Evolutionary conservation across 139 green algal genomes (phyloP).

Genomic region (Chlorella ohadii): DNA sequence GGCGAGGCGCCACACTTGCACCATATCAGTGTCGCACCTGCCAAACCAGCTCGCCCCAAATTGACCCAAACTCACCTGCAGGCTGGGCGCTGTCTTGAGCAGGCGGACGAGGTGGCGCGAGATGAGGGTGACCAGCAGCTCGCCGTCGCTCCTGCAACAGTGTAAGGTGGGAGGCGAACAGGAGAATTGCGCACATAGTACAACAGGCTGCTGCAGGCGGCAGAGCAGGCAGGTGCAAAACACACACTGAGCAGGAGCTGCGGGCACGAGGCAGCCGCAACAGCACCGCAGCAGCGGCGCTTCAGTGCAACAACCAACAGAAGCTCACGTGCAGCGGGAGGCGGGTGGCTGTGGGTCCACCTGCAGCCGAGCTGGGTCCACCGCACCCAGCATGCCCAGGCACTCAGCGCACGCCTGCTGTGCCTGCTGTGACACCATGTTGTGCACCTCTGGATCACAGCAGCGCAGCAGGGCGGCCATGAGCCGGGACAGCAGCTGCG

Average conservation of each 20-base stretch:
- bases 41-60: too few species aligned
- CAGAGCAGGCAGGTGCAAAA: not conserved
- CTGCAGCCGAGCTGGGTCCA: conserved; percentile 74
- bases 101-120: conserved; percentile 80
- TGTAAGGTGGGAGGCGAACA: too few species aligned
- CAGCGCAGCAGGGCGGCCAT: conserved; percentile 74
- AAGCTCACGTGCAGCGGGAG: conserved; percentile 11
- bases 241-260: too few species aligned
- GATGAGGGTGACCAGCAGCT: conserved; percentile 56
- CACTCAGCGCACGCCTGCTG: conserved; percentile 76
- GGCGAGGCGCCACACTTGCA: too few species aligned
- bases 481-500: conserved; percentile 57
- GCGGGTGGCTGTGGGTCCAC: conserved; percentile 40
- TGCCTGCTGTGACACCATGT: conserved; percentile 1
- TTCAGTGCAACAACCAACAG: too few species aligned
- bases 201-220: too few species aligned
- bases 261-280: too few species aligned
- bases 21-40: too few species aligned
- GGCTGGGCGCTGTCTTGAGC: conserved; percentile 76
- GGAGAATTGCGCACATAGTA: not conserved
- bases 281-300: too few species aligned
- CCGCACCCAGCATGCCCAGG: conserved; percentile 83
- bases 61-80: too few species aligned
- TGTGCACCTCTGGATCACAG: conserved; percentile 65
- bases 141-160: conserved; percentile 27